Percentiles rank a stretch among this genome's conserved stretches.
These are phyloP conservation scores for Darksidea phi DNA, from an alignment of 495 filamentous ascomycete genomes.

Conservation along the genomic window DNA sequence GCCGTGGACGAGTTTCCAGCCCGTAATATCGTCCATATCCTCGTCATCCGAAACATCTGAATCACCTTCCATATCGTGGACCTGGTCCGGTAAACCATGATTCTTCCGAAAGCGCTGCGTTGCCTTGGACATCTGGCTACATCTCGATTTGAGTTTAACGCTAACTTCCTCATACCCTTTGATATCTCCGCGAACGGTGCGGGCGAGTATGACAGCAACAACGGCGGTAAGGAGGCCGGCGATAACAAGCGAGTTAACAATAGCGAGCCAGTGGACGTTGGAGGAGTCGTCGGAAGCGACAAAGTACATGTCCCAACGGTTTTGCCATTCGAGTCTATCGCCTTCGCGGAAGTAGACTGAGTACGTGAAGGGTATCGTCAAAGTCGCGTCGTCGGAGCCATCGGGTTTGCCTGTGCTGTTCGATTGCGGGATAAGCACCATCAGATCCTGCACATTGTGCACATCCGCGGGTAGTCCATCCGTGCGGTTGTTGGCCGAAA, in stretches of 20 bases:
- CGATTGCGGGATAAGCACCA: conserved; percentile 67
- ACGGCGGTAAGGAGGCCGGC: conserved; percentile 76
- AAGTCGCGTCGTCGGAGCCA: conserved; percentile 60
- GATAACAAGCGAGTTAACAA: conserved; percentile 87
- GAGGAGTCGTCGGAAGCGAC: conserved; percentile 84
- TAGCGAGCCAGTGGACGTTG: conserved; percentile 88
- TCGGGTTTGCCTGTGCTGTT: conserved; percentile 45
- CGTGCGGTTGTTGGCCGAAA: conserved; percentile 61
- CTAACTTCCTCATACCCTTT: conserved; percentile 70
- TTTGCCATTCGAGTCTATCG: conserved; percentile 75
- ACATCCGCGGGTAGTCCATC: conserved; percentile 68
- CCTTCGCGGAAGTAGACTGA: conserved; percentile 92
- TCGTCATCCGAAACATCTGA: conserved; percentile 71
- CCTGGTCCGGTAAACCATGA: conserved; percentile 64
- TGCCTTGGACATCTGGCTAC: conserved; percentile 46
- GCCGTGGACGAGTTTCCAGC: conserved; percentile 92
- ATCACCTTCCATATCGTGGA: conserved; percentile 57
- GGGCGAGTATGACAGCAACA: conserved; percentile 80
- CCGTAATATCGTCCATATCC: conserved; percentile 75
- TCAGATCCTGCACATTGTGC: conserved; percentile 57
- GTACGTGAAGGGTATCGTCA: conserved; percentile 86
- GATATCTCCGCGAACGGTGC: conserved; percentile 80
- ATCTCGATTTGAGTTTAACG: conserved; percentile 59
- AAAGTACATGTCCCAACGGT: conserved; percentile 91
- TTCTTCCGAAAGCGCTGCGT: conserved; percentile 55